These are phyloP conservation scores for Mortierella antarctica DNA, from an alignment of 192 early-diverging fungal genomes.

Conservation along the genomic window DNA sequence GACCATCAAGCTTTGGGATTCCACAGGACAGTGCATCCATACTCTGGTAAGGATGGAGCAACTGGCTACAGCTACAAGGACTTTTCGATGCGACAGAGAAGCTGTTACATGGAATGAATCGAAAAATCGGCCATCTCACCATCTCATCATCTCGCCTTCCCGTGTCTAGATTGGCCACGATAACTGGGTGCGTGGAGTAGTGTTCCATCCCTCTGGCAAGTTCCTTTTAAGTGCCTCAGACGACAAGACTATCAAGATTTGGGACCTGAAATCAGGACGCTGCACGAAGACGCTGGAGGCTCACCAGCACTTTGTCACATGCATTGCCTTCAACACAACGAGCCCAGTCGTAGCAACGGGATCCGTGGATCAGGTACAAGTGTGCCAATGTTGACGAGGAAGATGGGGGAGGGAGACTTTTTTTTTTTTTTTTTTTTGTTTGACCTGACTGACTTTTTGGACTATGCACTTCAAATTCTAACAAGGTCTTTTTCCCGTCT, in stretches of 20 bases:
- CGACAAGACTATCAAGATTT: slow-evolving; percentile 90
- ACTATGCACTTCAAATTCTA: neutral
- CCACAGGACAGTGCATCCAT: slow-evolving; percentile 72
- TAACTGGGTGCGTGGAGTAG: slow-evolving; percentile 91
- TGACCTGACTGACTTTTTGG: neutral
- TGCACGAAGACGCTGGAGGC: slow-evolving; percentile 88
- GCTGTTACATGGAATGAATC: slow-evolving; percentile 1
- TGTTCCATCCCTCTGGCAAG: slow-evolving; percentile 86
- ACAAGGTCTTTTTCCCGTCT: neutral
- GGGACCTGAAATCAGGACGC: slow-evolving; percentile 88
- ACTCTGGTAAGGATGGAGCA: slow-evolving; percentile 71
- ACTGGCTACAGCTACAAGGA: neutral
- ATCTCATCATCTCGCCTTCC: no score
- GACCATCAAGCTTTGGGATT: slow-evolving; percentile 89
- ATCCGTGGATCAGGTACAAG: slow-evolving; percentile 74
- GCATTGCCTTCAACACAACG: slow-evolving; percentile 75
- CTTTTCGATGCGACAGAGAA: neutral
- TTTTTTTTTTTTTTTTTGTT: neutral
- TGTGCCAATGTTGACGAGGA: neutral
- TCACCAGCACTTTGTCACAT: slow-evolving; percentile 90
- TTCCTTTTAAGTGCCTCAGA: slow-evolving; percentile 86
- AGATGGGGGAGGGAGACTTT: neutral
- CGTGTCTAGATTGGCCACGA: slow-evolving; percentile 82
- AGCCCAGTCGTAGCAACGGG: slow-evolving; percentile 87
- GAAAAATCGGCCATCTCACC: no score